A percentile compares a stretch with the other conserved stretches of the same genome.
These are phyloP conservation scores for Phytophthora boehmeriae DNA, from an alignment of 352 stramenopile species.

Conservation along the genomic window DNA sequence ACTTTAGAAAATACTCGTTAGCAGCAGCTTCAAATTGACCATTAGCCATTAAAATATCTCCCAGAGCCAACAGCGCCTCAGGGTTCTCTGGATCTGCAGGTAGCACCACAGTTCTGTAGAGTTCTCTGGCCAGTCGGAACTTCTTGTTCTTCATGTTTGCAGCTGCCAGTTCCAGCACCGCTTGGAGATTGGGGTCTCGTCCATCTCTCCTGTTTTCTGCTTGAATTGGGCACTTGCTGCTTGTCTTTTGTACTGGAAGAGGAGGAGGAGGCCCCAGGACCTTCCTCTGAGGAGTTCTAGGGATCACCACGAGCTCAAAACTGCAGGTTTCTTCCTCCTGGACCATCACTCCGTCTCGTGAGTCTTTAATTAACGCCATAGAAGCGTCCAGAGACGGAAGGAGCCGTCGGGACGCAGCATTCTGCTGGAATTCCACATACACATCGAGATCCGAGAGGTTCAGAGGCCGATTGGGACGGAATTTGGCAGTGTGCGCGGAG, in stretches of 20 bases:
- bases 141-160: slow-evolving; percentile 52
- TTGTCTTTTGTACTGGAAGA: neutral
- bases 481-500: slow-evolving; percentile 49
- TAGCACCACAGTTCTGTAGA: slow-evolving; percentile 55
- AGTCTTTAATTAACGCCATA: slow-evolving; percentile 11
- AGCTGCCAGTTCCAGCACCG: slow-evolving; percentile 42
- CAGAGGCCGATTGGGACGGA: slow-evolving; percentile 28
- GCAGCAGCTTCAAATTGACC: slow-evolving; percentile 43
- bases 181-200: slow-evolving; percentile 28
- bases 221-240: slow-evolving; percentile 9
- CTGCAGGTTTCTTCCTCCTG: slow-evolving; percentile 20
- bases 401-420: slow-evolving; percentile 20
- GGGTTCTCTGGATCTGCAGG: slow-evolving; percentile 39
- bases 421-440: slow-evolving; percentile 47
- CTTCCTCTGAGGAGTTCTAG: slow-evolving; percentile 19
- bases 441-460: slow-evolving; percentile 40
- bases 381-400: slow-evolving; percentile 28
- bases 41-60: slow-evolving; percentile 56
- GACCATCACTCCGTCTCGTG: neutral
- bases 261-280: slow-evolving; percentile 5
- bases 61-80: slow-evolving; percentile 57
- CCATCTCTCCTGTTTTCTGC: slow-evolving; percentile 12
- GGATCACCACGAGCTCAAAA: slow-evolving; percentile 49
- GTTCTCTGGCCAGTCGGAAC: slow-evolving; percentile 50
- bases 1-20: slow-evolving; percentile 47